Base-by-base conservation (phyloP, 2,329 filamentous ascomycete genomes). In the Fusarium globosum region DNA sequence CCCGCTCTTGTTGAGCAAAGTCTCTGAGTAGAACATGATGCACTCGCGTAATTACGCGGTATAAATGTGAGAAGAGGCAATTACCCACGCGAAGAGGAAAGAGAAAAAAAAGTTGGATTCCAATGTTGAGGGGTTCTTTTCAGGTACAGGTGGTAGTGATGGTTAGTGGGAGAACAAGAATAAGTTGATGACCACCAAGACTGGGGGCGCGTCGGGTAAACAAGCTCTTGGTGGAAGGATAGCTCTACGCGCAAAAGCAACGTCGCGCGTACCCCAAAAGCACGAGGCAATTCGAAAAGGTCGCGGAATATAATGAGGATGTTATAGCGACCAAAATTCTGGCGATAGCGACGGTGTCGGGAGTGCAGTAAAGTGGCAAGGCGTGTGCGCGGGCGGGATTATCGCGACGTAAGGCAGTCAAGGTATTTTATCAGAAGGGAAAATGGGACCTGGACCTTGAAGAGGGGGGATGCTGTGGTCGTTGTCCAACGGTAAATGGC, bases 11-110 rank as follows among this genome's bases (percentile, higher is more conserved):
- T 95, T 95, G 79, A 99, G 90, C 68, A 99, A 90, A 62, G 94
- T 95, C 87, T 97, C 95, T 61, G 96, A 97, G 84, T 98, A 98
- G 85, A 99, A 99, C 96, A 99, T 99, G 82, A 80, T 85, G 84
- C 64, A 74, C 76, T 69, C 70, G 78, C 76, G 74, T 73, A 74
- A 75, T 68, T 76, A 78, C 76, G 76, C 76, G 79, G 77, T 75
- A 76, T 78, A 73, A 74, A 67, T 76, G 72, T 72, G 68, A 78
- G 56, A 39, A 71, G 57, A 69, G 48, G 41, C 16, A 60, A 41
- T 42, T 38, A 70, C 49, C 46, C 39, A 72, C 61, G 55, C 65
- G 53, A 33, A 13, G 33, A 65, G 26, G 16, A 8, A 48, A 12
- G 20, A 23, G 12, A 11, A 16, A 57, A 61, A 68, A 56, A 59